Evolutionary conservation across 2,329 filamentous ascomycete species (phyloP), one percentile per base, ranked within the genome.

Genomic region (Aureobasidium sp.): DNA sequence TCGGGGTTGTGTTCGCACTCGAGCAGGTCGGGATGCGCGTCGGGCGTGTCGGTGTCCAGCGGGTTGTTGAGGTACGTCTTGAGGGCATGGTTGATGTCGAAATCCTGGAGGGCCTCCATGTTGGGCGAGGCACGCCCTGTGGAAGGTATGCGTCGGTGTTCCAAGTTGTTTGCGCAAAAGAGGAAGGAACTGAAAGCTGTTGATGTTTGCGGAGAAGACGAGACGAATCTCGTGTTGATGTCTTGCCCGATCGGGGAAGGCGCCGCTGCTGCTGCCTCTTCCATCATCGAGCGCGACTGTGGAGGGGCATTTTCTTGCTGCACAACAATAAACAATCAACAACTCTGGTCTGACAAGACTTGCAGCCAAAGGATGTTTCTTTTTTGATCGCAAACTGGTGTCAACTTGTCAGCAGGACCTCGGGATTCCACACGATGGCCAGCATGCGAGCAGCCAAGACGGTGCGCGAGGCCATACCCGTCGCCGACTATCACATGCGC

Each of bases 51-150:
- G 61, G 97, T 89, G 42, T 85, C 84, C 49, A 86, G 81, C 9
- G 94, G 93, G 74, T 97, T 93, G 77, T 91, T 95, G 83, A 97
- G 90, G 77, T 97, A 99, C 74, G 90, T 85, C 81, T 96, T 97
- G 75, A 97, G 88, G 67, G 91, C 91, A 79, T 96, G 89, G 75
- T 97, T 96, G 76, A 99, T 90, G 75, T 97, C 90, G 78, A 99
- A 99, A 71, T 87, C 83, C 73, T 60, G 56, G 14, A 63, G 62
- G 14, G 62, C 57, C 64, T 63, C 62, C 61, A 62, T 61, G 37
- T 12, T 60, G 50, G 63, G 39, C 42, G 42, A 35, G 39, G 35
- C 35, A 33, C 49, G 44, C 62, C 22, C 58, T 40, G 5, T n/a
- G 39, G 39, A 27, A 45, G 35, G 31, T 33, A 5, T 12, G 24